Evolutionary conservation across 306 rosid species (phyloP), one percentile per base, ranked within the genome.

Genomic region (Quercus rubra): DNA sequence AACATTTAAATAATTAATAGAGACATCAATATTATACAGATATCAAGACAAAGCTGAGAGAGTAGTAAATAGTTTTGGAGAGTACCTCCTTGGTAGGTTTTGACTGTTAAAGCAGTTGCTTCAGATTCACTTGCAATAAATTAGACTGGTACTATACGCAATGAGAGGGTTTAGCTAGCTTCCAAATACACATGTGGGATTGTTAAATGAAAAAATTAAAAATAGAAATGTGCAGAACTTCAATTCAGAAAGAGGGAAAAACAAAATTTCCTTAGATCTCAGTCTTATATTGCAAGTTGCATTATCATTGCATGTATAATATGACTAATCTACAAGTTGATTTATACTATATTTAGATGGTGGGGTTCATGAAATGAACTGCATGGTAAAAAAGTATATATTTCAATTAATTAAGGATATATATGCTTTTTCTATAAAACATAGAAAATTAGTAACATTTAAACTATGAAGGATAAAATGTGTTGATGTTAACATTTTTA

Each of bases 1-100:
- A 49, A 49, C 54, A 49, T 8, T 77, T 58, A 28, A 46, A 74
- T 75, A 80, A 82, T 58, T 63, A 57, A 85, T 55, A 55, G 23
- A 3, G 1, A 30, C 55, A 77, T 35, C 43, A 74, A 52, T 72
- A 73, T 55, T 23, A 23, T 75, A 27, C 61, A 56, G 72, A 61
- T 10, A 76, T 14, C 74, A 70, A 76, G 70, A 13, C 55, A 30
- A 33, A 76, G 38, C 19, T 30, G 23, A 20, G 30, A 49, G 51
- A 31, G 13, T 27, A 30, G 31, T 64, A 3, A 46, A 11, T 57
- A 27, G 52, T 11, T 57, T 57, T 64, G 33, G 30, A 49, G 7
- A 23, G 67, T 71, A 77, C 49, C 71, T 31, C n/a, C 63, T 49
- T 82, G 70, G 7, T 55, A 28, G 73, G 70, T 41, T 64, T 77